These are phyloP conservation scores for Tulasnella sp. DNA, from an alignment of 768 basidiomycete genomes.

Conservation along the genomic window DNA sequence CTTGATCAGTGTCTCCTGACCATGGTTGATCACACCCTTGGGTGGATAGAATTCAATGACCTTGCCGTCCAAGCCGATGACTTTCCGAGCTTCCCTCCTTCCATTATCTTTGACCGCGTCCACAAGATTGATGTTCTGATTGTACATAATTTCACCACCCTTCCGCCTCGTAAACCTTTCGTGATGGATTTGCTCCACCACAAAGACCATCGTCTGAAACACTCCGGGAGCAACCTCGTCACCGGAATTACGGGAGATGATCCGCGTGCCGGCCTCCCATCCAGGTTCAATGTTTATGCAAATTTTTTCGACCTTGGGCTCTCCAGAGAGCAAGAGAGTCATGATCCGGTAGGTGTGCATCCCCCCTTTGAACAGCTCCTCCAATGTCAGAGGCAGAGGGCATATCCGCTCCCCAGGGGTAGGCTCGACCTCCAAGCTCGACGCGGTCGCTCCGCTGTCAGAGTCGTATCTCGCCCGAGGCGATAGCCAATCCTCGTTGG, in stretches of 20 bases:
- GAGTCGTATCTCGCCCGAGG: too few relatives aligned
- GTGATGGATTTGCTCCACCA: conserved; percentile 63
- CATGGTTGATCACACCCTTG: conserved; percentile 53
- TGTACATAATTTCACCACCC: conserved; percentile 59
- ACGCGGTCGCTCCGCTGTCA: too few relatives aligned
- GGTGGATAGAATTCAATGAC: conserved; percentile 49
- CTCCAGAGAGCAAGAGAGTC: conserved; percentile 55
- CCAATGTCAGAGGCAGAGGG: conserved; percentile 62
- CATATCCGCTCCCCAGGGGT: conserved; percentile 59
- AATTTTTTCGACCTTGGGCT: conserved; percentile 52
- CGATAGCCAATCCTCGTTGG: too few relatives aligned
- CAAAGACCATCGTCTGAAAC: conserved; percentile 70
- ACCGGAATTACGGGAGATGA: conserved; percentile 62
- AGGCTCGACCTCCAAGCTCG: too few relatives aligned
- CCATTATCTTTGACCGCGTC: conserved; percentile 50
- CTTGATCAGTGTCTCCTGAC: conserved; percentile 54
- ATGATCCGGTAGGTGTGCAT: conserved; percentile 63
- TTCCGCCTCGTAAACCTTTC: conserved; percentile 56
- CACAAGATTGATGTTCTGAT: conserved; percentile 60
- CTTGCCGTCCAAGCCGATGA: conserved; percentile 63
- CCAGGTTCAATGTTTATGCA: conserved; percentile 65
- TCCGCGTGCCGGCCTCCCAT: conserved; percentile 61
- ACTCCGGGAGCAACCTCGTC: conserved; percentile 61
- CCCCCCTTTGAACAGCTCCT: conserved; percentile 63
- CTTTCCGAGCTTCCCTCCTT: conserved; percentile 40